Evolutionary conservation across 192 early-diverging fungal genomes (phyloP), one percentile per base, ranked within the genome.

Genomic region (Gigaspora rosea): DNA sequence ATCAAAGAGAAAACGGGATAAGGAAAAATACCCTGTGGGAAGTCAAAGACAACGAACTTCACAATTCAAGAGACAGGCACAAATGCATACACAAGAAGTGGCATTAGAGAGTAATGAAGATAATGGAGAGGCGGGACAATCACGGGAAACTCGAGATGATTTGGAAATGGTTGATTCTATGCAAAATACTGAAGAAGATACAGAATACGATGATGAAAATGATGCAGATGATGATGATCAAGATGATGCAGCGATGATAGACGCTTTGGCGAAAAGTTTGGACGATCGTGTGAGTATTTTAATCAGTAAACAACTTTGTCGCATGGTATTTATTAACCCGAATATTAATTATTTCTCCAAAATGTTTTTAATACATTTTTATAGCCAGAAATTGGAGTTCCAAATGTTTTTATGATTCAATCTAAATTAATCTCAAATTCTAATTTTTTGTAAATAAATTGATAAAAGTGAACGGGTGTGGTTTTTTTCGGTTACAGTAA

Each of bases 361-460:
- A 6, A 82, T 33, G 59, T 6, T 15, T n/a, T 71, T 20, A 15
- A 32, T 12, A 52, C 13, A n/a, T 65, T 52, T 54, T 27, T 68
- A 75, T 67, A 88, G 89, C 85, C 88, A 33, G 89, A 91, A 71
- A 78, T 90, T 12, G 89, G 89, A 27, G 89, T 91, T 11, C 89
- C 89, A 7, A 84, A 91, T 75, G 84, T 91, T 20, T 81, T 82
- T 65, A 71, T 81, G n/a, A 89, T 89, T 62, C 82, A 88, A 50
- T 78, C 86, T 15, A 85, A 85, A 71, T 27, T 71, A 47, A 11
- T 41, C 11, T n/a, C 64, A n/a, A 47, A 32, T n/a, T 56, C 52
- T 41, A 41, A 41, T 41, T 41, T 41, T 41, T 41, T 41, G 41
- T 41, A 41, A 41, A 41, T 41, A 41, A 41, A 41, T 41, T 41